phyloP scores from a whole-genome alignment of 495 filamentous ascomycete species.

The Venustampulla echinocandica region DNA sequence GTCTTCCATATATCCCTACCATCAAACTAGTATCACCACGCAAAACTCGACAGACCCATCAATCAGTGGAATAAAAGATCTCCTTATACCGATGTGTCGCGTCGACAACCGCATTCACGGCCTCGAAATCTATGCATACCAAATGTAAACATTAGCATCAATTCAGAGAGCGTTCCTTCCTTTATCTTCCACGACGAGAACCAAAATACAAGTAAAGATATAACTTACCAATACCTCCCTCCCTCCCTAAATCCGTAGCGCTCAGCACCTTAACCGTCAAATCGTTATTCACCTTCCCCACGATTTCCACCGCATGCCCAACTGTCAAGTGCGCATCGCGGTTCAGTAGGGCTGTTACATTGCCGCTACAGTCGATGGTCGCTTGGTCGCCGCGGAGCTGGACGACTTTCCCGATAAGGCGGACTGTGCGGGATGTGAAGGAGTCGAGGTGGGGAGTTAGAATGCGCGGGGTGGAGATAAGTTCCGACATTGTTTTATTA shows the following conservation, averaged over 20 bases:
- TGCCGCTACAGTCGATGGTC: constrained; percentile 65
- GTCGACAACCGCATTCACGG: constrained; percentile 76
- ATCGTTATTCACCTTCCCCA: constrained; percentile 84
- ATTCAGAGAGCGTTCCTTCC: no score
- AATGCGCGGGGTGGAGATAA: constrained; percentile 59
- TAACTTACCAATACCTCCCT: constrained; percentile 39
- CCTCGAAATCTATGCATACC: constrained; percentile 53
- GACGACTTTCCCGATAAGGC: constrained; percentile 76
- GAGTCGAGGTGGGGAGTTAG: constrained; percentile 57
- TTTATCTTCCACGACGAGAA: no score
- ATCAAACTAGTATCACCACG: no score
- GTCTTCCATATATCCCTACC: neutral
- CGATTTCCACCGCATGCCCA: constrained; percentile 75
- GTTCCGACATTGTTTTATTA: constrained; percentile 24
- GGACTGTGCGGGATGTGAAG: constrained; percentile 66
- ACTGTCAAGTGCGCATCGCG: constrained; percentile 69
- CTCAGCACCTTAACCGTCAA: constrained; percentile 66
- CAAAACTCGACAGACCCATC: neutral
- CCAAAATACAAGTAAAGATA: no score
- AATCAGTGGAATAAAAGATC: constrained; percentile 52
- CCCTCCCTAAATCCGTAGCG: constrained; percentile 68
- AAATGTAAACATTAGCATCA: no score
- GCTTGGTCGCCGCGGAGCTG: constrained; percentile 76
- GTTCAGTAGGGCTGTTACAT: constrained; percentile 63
- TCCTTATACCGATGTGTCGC: constrained; percentile 76